Base-by-base conservation (phyloP, 2,329 filamentous ascomycete species). In the Penicillium sclerotigenum region DNA sequence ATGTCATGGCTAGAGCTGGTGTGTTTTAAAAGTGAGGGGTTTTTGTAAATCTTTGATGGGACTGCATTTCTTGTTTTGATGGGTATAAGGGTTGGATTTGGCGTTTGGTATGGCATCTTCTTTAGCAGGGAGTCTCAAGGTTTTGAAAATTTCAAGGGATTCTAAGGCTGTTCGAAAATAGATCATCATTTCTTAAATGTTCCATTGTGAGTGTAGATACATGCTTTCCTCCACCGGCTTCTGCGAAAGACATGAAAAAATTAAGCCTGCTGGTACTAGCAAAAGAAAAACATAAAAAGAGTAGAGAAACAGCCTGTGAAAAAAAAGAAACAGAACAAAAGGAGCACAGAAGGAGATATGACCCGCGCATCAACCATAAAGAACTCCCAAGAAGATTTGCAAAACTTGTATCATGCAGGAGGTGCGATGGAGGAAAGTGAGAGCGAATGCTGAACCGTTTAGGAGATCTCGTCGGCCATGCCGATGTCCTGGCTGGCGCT, bases 1-100 rank as follows among this genome's bases (percentile, higher is more conserved):
- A 84, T 52, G 89, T 96, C 5, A 93, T 96, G 91, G 83, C 81
- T 62, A 81, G 89, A 65, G 92, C 91, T 6, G 91, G 91, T 1
- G 86, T 92, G 36, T 93, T 93, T 82, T 86, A 85, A 57, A 40
- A 20, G 20, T 16, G 18, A 14, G 1, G 11, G 28, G 20, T 48
- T 33, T 42, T 18, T 45, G 48, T 42, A 43, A n/a, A 51, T 20
- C 0, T n/a, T 28, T 38, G n/a, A 20, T 46, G 28, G n/a, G n/a
- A 13, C 13, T 11, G 7, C 18, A 28, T 28, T 14, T 37, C 22
- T 48, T 20, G 34, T 38, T 47, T 54, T 46, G 47, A 1, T n/a
- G 46, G 51, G 56, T 43, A 53, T 60, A 56, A n/a, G 45, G 40
- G 40, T 31, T 33, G n/a, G 31, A 3, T 14, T 43, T 8, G 46